Conservation (phyloP, 306 rosid species). For the Rosa persica region DNA sequence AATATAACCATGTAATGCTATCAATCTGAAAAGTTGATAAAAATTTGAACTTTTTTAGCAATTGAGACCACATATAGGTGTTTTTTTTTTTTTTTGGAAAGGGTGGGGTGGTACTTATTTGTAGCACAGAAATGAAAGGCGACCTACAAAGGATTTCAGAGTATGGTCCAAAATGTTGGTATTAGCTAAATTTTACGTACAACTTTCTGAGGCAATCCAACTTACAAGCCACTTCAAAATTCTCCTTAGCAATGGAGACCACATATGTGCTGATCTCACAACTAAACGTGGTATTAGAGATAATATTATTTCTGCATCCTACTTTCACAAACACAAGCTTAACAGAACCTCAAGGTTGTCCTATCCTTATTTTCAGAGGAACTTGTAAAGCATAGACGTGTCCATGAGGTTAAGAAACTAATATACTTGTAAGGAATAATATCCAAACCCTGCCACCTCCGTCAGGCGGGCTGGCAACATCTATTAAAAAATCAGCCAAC, state of each 20-base stretch:
- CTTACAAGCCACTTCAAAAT: not conserved
- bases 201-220: constrained; percentile 2
- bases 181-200: too few relatives aligned
- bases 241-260: not conserved
- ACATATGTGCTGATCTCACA: not conserved
- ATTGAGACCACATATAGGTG: too few relatives aligned
- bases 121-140: not conserved
- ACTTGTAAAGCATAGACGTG: too few relatives aligned
- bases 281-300: not conserved
- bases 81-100: too few relatives aligned
- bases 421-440: not conserved
- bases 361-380: not conserved
- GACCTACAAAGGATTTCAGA: too few relatives aligned
- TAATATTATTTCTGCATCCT: not conserved
- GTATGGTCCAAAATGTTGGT: not conserved
- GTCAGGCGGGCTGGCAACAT: not conserved
- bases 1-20: not conserved
- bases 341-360: not conserved
- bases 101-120: too few relatives aligned
- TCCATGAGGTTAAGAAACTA: not conserved
- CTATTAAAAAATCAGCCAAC: not conserved
- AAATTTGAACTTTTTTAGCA: too few relatives aligned
- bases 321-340: not conserved
- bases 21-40: too few relatives aligned
- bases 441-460: not conserved